Percentiles rank a stretch among this genome's conserved stretches.
These are phyloP conservation scores for Ganoderma meredithae DNA, from an alignment of 1,284 basidiomycete genomes.

Conservation along the genomic window DNA sequence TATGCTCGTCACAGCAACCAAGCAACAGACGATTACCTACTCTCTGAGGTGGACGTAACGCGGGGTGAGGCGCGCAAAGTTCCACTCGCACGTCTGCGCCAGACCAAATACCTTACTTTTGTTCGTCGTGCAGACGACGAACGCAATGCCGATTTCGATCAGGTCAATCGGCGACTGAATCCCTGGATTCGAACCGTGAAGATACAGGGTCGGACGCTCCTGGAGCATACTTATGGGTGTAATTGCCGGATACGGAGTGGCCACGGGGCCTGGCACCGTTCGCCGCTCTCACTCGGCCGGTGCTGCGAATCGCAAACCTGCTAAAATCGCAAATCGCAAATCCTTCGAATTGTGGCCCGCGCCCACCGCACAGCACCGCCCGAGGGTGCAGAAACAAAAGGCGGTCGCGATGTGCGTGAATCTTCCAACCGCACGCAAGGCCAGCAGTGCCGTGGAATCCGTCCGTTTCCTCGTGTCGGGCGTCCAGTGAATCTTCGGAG, in stretches of 20 bases:
- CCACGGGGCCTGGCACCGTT: not conserved
- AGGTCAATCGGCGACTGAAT: not conserved
- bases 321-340: slow-evolving; percentile 23
- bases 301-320: slow-evolving; percentile 22
- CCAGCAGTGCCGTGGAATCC: not conserved
- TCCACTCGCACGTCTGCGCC: not conserved
- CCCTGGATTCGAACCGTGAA: not conserved
- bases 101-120: not conserved
- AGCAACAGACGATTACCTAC: not conserved
- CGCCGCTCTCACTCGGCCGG: slow-evolving; percentile 30
- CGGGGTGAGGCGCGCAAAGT: not conserved
- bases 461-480: not conserved
- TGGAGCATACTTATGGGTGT: not conserved
- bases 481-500: not conserved
- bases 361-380: not conserved
- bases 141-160: not conserved
- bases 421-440: not conserved
- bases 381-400: no score
- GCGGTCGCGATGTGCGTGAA: no score
- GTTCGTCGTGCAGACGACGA: not conserved
- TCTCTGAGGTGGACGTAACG: not conserved
- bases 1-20: not conserved
- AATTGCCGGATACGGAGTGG: not conserved
- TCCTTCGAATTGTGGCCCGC: slow-evolving; percentile 16
- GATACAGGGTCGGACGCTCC: not conserved